Evolutionary conservation across 2,329 filamentous ascomycete species (phyloP).

Genomic region (Alternaria burnsii): DNA sequence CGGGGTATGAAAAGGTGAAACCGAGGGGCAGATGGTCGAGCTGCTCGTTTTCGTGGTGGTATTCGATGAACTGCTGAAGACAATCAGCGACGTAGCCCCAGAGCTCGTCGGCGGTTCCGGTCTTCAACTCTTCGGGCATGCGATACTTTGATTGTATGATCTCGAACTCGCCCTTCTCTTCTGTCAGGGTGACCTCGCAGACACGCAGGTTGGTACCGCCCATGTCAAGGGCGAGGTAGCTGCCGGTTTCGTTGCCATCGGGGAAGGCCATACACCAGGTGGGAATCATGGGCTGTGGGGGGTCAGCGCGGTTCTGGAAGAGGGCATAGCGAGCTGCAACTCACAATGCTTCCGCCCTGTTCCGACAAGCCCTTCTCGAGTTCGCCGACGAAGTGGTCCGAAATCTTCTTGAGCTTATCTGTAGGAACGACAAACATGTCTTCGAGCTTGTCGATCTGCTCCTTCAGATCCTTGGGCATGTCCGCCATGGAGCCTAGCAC

Average conservation of each 20-base stretch:
- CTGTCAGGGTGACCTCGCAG: slow-evolving; percentile 88
- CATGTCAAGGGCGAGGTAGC: slow-evolving; percentile 91
- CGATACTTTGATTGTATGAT: slow-evolving; percentile 97
- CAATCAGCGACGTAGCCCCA: slow-evolving; percentile 97
- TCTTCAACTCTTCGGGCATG: slow-evolving; percentile 93
- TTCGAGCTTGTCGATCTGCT: slow-evolving; percentile 85
- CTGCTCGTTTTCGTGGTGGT: slow-evolving; percentile 75
- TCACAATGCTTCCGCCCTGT: slow-evolving; percentile 90
- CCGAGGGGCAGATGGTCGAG: slow-evolving; percentile 78
- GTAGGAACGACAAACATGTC: slow-evolving; percentile 80
- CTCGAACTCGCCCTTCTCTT: slow-evolving; percentile 90
- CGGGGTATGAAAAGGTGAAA: slow-evolving; percentile 97
- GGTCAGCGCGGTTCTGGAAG: slow-evolving; percentile 76
- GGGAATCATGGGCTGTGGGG: slow-evolving; percentile 87
- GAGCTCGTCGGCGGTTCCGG: slow-evolving; percentile 82
- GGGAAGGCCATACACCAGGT: slow-evolving; percentile 96
- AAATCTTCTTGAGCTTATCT: slow-evolving; percentile 86
- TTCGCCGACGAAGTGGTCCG: slow-evolving; percentile 87
- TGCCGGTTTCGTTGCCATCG: slow-evolving; percentile 85
- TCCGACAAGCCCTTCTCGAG: slow-evolving; percentile 85
- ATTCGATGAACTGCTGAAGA: slow-evolving; percentile 88
- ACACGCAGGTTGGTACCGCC: slow-evolving; percentile 95
- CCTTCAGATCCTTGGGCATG: slow-evolving; percentile 82
- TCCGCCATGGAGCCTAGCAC: slow-evolving; percentile 84
- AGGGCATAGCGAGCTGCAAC: slow-evolving; percentile 72